Evolutionary conservation across 2,329 filamentous ascomycete genomes (phyloP), one percentile per base, ranked within the genome.

Genomic region (Penicillium sp.): DNA sequence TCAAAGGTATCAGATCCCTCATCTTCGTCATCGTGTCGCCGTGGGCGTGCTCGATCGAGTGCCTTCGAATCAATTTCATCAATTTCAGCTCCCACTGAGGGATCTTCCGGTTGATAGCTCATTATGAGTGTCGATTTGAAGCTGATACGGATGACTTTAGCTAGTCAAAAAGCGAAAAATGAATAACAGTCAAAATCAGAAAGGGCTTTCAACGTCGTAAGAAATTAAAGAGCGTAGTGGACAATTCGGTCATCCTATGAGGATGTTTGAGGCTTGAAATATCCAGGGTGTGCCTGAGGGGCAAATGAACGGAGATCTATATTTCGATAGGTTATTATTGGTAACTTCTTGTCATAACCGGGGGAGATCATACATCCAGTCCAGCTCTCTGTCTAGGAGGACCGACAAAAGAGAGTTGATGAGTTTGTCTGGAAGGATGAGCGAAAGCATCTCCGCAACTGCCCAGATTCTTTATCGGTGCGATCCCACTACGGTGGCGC

Each of bases 11-110:
- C 91, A 38, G 89, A 91, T 67, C 90, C 88, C 64, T 95, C 93
- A 69, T 96, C 92, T 62, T 96, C 92, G 69, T 96, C 89, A 68
- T 91, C 91, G 68, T 89, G 86, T 70, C 87, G 84, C 64, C 90
- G 85, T 63, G 88, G 78, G 58, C 81, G 76, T 16, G 82, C 80
- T 36, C 78, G 78, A 40, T 77, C 85, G 43, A 96, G 82, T 61
- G 93, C 81, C 76, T 83, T 89, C 75, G 51, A 41, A 44, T 52
- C 47, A 26, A 49, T 36, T 9, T 96, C 91, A 67, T 96, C 91
- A 32, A 85, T 80, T 62, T 91, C 88, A 67, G 88, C 81, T 36
- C 57, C 52, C 43, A 41, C 47, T 10, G 58, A 59, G 50, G 60
- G 47, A 36, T 59, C 61, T 40, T 64, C 58, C 14, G 57, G 44